These are phyloP conservation scores for Botryotinia globosa DNA, from an alignment of 2,329 filamentous ascomycete species.

Conservation along the genomic window DNA sequence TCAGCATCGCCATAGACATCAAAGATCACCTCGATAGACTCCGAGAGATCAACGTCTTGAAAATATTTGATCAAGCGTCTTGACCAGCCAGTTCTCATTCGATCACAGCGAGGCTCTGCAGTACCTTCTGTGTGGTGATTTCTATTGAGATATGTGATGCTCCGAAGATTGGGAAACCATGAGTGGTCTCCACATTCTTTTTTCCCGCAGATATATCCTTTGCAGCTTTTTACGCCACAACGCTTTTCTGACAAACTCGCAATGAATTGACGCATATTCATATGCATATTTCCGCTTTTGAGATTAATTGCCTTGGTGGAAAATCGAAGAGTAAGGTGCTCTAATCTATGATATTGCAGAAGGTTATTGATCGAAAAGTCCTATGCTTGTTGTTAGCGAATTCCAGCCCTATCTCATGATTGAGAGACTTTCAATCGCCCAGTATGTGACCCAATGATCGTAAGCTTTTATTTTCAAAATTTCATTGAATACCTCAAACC, in stretches of 20 bases:
- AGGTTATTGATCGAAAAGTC: background rate
- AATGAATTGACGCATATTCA: background rate
- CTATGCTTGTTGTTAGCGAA: background rate
- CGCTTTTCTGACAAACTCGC: background rate
- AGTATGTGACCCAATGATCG: background rate
- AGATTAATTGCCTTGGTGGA: background rate
- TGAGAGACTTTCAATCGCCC: background rate
- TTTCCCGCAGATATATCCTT: background rate
- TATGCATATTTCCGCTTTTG: background rate
- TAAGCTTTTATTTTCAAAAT: background rate
- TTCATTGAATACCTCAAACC: background rate
- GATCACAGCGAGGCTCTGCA: background rate
- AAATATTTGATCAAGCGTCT: background rate
- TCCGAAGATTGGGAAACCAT: background rate
- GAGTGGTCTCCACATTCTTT: background rate
- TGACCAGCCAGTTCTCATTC: background rate
- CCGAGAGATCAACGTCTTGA: background rate
- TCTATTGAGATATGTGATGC: background rate
- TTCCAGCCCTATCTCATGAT: background rate
- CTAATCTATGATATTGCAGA: background rate
- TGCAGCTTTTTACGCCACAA: background rate
- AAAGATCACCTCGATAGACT: background rate
- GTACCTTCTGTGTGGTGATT: background rate
- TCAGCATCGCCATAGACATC: background rate
- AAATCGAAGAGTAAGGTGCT: background rate